These are phyloP conservation scores for Sambucus nigra DNA, from an alignment of 129 eudicot species.

Conservation along the genomic window DNA sequence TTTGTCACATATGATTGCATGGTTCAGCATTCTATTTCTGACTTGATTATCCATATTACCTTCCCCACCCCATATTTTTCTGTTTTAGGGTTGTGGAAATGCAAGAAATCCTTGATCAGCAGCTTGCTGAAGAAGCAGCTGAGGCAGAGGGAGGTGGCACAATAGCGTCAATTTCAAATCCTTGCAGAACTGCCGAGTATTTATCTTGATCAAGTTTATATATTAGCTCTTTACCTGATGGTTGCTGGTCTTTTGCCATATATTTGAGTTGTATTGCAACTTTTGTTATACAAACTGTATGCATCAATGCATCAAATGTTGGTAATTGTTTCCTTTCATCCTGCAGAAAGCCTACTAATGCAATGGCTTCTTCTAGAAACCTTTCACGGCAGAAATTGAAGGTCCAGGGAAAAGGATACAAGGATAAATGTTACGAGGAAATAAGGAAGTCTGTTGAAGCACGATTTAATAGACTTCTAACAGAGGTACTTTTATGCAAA, in stretches of 20 bases:
- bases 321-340: slow-evolving; percentile 6
- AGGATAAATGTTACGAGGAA: slow-evolving; percentile 92
- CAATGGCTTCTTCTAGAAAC: slow-evolving; percentile 52
- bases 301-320: slow-evolving; percentile 8
- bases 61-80: background rate
- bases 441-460: slow-evolving; percentile 75
- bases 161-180: slow-evolving; percentile 80
- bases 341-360: slow-evolving; percentile 45
- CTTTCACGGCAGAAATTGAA: slow-evolving; percentile 56
- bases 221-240: slow-evolving; percentile 1
- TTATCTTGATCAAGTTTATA: slow-evolving; percentile 12
- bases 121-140: slow-evolving; percentile 95
- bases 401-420: slow-evolving; percentile 87
- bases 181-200: slow-evolving; percentile 77
- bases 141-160: slow-evolving; percentile 98
- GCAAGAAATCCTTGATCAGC: slow-evolving; percentile 94
- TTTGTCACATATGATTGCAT: too few species aligned
- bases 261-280: background rate
- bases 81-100: slow-evolving; percentile 83
- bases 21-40: too few species aligned
- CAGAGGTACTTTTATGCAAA: slow-evolving; percentile 48
- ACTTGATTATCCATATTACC: slow-evolving; percentile 3
- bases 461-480: slow-evolving; percentile 59
- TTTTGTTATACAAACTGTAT: background rate
- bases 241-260: slow-evolving; percentile 1